Evolutionary conservation across 192 early-diverging fungal species (phyloP), one percentile per base, ranked within the genome.

Genomic region (Podila clonocystis): DNA sequence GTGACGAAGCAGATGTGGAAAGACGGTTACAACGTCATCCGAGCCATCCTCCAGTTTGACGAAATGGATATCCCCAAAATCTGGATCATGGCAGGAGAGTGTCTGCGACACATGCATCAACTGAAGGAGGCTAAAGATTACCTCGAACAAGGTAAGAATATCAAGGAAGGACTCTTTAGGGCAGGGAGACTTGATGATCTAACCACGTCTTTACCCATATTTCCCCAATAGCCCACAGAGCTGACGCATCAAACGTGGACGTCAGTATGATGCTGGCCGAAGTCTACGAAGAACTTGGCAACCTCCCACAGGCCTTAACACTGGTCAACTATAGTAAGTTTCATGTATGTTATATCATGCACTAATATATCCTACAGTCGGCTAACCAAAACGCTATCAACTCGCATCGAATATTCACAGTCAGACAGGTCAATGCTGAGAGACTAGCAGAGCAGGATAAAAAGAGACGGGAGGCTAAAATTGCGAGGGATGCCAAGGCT

Each of bases 271-370:
- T 89, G 55, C 73, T 96, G 5, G 93, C 92, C 19, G 82, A 90
- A 59, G 86, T 95, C 0, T 94, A 93, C 62, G 91, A 95, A 71
- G 92, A 91, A 50, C 80, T 91, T 49, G 94, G 93, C 31, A 82
- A 86, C 34, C 82, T 87, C 33, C 82, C 78, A 29, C 82, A 84
- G 31, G 89, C 89, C 9, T 75, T 87, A 15, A 83, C 85, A 12
- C 66, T 89, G 11, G 87, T 86, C 12, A 86, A 87, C 22, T 75
- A 77, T 67, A 86, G 86, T 85, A 75, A 65, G 68, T 55, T 36
- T 38, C 12, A 24, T 58, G 17, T 20, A 49, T 19, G 20, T 29
- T 20, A 2, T 29, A 28, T 71, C 12, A 13, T 34, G 33, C 26
- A 52, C 26, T 22, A 2, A 52, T 28, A 4, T 15, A 4, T 1